Evolutionary conservation across 495 filamentous ascomycete species (phyloP), one percentile per base, ranked within the genome.

Genomic region (Penicillium ochrochloron): DNA sequence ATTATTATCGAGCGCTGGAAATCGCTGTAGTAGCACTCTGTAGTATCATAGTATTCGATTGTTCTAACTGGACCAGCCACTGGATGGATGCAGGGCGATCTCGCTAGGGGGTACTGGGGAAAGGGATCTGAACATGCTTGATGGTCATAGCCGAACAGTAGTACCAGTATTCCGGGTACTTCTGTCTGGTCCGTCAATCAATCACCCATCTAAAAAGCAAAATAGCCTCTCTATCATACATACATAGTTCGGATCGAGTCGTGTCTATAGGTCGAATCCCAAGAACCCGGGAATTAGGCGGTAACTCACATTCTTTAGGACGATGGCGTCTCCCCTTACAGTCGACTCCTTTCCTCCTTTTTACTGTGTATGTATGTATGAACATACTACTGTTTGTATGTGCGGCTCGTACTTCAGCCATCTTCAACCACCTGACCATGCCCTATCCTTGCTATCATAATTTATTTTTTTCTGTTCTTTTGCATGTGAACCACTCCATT

Each of bases 401-500:
- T 17, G n/a, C 17, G 7, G 7, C n/a, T 48, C 44, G 44, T 48
- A 48, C 19, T 48, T 25, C 44, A 27, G 33, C 51, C n/a, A 29
- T 5, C 51, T 27, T 21, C 51, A 29, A 29, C 31, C 51, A 29
- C 51, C 39, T 44, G 27, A 42, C 39, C 34, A 27, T 31, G 17
- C 50, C 27, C 29, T 57, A 35, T 37, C 37, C 53, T 62, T 44
- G 19, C 50, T 3, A 17, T 14, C 10, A 15, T 37, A 14, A 5
- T 14, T 35, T n/a, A 25, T 31, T 31, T n/a, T n/a, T 56, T 35
- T 14, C 53, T 10, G n/a, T n/a, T 31, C 33, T 10, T 51, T 33
- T n/a, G 42, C 65, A 67, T 67, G 65, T 67, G 65, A 64, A 63
- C 54, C 42, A 48, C 21, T 58, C 12, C 14, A 5, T 17, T 37